Percentiles rank a stretch among this genome's conserved stretches.
Conservation (phyloP, 257 asterid genomes). For the Przewalskia tangutica region DNA sequence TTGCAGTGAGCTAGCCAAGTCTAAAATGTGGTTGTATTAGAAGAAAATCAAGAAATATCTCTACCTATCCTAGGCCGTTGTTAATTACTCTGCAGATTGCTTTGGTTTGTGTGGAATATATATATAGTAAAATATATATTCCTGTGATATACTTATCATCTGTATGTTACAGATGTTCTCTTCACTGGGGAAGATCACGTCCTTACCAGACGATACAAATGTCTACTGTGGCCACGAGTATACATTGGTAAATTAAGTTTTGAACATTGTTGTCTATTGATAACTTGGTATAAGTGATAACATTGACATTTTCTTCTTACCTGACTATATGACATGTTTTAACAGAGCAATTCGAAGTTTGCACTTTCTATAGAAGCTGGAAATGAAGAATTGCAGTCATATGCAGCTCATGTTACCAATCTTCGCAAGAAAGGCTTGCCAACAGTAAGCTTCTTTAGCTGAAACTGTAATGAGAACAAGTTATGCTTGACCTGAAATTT, state of each 20-base stretch:
- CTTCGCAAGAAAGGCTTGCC: constrained; percentile 76
- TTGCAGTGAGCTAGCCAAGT: background rate
- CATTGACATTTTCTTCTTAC: background rate
- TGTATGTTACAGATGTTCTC: constrained; percentile 57
- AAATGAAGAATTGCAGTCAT: constrained; percentile 63
- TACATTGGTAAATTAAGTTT: constrained; percentile 49
- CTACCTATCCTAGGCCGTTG: background rate
- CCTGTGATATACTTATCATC: background rate
- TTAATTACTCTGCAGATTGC: background rate
- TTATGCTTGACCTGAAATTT: background rate
- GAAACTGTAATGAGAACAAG: background rate
- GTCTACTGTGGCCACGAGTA: constrained; percentile 91
- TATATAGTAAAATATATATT: background rate
- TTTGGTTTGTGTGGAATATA: background rate
- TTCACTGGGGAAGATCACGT: constrained; percentile 57
- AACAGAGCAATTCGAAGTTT: constrained; percentile 90
- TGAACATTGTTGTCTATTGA: background rate
- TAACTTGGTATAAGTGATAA: background rate
- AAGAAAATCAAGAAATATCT: no score
- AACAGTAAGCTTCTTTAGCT: constrained; percentile 38
- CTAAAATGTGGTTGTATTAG: background rate
- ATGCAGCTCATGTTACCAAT: constrained; percentile 51
- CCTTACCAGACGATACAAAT: constrained; percentile 77
- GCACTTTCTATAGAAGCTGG: constrained; percentile 83
- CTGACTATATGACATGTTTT: constrained; percentile 7